Base-by-base conservation (phyloP, 1,284 basidiomycete species). In the Ustilago tritici region DNA sequence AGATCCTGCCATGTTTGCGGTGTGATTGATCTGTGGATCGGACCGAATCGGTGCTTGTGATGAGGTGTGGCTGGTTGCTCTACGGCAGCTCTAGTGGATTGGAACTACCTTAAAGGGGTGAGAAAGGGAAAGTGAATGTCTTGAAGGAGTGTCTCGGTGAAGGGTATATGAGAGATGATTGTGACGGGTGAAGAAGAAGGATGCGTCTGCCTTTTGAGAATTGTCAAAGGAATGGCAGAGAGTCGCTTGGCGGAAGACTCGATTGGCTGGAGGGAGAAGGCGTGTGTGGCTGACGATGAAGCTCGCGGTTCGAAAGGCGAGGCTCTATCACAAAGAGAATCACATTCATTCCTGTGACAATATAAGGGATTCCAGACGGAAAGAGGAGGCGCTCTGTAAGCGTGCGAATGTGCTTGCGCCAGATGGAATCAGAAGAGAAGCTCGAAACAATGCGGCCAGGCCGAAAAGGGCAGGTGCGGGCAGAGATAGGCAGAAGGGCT, bases 1-100 rank as follows among this genome's bases (percentile, higher is more conserved):
- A 7, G 66, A 69, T 41, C n/a, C 50, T 10, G 63, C 66, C 66
- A 70, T 74, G 28, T 55, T 74, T 38, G 56, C 4, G 17, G 41
- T 46, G 58, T 53, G 15, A 14, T 14, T 38, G 4, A n/a, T 40
- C 4, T 7, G 34, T 34, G 14, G 34, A 15, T 11, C 31, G 15
- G 40, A 19, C 31, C 14, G 46, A 23, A 49, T 10, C 19, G 19
- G n/a, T 17, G 15, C 7, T 15, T 12, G 10, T 17, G 49, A 36
- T 19, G 60, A 54, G 32, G 41, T 43, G 11, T 46, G 12, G 31
- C 9, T 55, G 41, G 11, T 17, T 59, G 34, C 40, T 15, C n/a
- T 32, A 38, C 34, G 10, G 23, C 6, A 3, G 11, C 11, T 14
- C 14, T 46, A 17, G 4, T 10, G 1, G 41, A 7, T 28, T 50